These are phyloP conservation scores for Chenopodium quinoa DNA, from an alignment of 148 eudicot genomes.

Conservation along the genomic window DNA sequence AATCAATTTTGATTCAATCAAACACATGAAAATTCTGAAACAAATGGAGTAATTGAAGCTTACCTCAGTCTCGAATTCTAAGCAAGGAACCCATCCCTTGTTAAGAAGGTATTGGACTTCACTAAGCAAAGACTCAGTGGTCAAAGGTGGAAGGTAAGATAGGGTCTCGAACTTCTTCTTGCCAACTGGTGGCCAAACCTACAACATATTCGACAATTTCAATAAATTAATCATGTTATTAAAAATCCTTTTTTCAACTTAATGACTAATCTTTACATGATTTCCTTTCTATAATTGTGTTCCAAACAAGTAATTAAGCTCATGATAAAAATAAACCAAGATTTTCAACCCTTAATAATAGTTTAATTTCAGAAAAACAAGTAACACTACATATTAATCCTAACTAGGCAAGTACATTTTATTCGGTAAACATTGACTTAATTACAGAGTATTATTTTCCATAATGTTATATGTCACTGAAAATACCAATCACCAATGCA, in stretches of 20 bases:
- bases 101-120: slow-evolving; percentile 38
- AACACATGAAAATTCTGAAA: too few relatives aligned
- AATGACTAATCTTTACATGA: too few relatives aligned
- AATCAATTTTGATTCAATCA: not conserved
- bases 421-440: too few relatives aligned
- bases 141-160: slow-evolving; percentile 35
- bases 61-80: slow-evolving; percentile 51
- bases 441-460: too few relatives aligned
- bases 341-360: not conserved
- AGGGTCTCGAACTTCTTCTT: slow-evolving; percentile 36
- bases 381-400: too few relatives aligned
- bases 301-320: too few relatives aligned
- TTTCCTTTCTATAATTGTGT: too few relatives aligned
- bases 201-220: not conserved
- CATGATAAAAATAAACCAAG: too few relatives aligned
- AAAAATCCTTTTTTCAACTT: not conserved
- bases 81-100: slow-evolving; percentile 55
- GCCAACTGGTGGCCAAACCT: slow-evolving; percentile 51
- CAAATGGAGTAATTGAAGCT: not conserved
- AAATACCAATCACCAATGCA: too few relatives aligned
- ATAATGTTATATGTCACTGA: too few relatives aligned
- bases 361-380: not conserved
- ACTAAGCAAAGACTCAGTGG: slow-evolving; percentile 12
- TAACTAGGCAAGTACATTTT: too few relatives aligned
- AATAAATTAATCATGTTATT: not conserved